phyloP scores from a whole-genome alignment of 345 rosid species.

The Sapria himalayana region DNA sequence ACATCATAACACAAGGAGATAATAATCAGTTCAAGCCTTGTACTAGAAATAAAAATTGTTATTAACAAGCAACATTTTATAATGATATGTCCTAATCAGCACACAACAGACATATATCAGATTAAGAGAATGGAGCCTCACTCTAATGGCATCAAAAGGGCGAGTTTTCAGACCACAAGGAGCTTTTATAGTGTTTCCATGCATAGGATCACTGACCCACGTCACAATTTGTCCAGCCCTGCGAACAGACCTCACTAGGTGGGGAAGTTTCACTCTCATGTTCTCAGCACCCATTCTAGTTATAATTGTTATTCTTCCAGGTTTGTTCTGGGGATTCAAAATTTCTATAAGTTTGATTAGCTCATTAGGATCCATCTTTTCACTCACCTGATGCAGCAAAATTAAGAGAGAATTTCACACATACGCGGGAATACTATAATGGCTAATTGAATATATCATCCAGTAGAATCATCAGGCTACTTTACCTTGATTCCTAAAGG shows the following conservation, averaged over 20 bases:
- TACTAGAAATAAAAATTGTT: neutral
- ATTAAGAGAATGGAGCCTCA: constrained; percentile 9
- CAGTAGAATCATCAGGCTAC: too few relatives aligned
- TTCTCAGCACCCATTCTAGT: constrained; percentile 92
- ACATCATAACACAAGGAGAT: neutral
- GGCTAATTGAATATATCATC: too few relatives aligned
- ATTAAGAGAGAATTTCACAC: too few relatives aligned
- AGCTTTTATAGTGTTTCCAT: constrained; percentile 90
- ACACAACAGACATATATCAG: too few relatives aligned
- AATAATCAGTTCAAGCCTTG: neutral
- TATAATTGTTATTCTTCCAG: constrained; percentile 71
- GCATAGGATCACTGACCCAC: constrained; percentile 96
- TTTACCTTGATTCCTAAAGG: constrained; percentile 61
- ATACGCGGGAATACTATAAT: too few relatives aligned
- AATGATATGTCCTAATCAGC: too few relatives aligned
- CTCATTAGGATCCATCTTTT: constrained; percentile 82
- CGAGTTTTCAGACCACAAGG: constrained; percentile 95
- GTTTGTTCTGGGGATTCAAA: constrained; percentile 66
- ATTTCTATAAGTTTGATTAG: constrained; percentile 71
- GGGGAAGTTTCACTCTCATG: constrained; percentile 89
- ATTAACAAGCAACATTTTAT: too few relatives aligned
- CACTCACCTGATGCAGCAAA: constrained; percentile 94
- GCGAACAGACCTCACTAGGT: constrained; percentile 63
- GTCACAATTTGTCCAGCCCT: constrained; percentile 69
- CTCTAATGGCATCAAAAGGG: constrained; percentile 79